Base-by-base conservation (phyloP, 495 filamentous ascomycete genomes). In the Aspergillus ostianus region DNA sequence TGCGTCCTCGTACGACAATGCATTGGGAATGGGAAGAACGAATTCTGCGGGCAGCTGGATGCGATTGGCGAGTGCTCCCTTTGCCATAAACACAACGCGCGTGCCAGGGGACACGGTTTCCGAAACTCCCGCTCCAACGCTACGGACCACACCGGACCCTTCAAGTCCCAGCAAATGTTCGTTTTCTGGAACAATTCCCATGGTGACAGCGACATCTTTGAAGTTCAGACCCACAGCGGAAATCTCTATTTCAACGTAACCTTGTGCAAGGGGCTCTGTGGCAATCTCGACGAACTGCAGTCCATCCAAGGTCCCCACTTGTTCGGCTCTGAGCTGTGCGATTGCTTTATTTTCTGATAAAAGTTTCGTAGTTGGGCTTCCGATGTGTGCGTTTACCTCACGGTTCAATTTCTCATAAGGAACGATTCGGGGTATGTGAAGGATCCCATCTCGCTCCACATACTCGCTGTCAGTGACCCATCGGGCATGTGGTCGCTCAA, bases 241-340 rank as follows among this genome's bases (percentile, higher is more conserved):
- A 3, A 73, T 59, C 3, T 74, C 65, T 29, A 78, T 58, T 45
- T 77, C 72, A 5, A 78, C 63, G 47, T 70, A 58, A 15, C 65
- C 64, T 4, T 53, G 60, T 0, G 67, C 76, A 23, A 78, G 75
- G 60, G 84, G 78, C 23, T 80, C 84, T 64, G 76, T 78, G 18
- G 73, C 79, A 55, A 80, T 77, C 53, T 73, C 70, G 20, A 62
- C 65, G 59, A 51, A 55, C 12, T 44, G 53, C 13, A 55, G 53
- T 6, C 36, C 18, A 17, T 55, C 53, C 20, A 55, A 19, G 4
- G 53, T 55, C 6, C 53, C 53, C 15, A 55, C 41, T 8, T 29
- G 29, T 17, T 55, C 53, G 4, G 41, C 23, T 30, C 26, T 17
- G 36, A 55, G 36, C 5, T 44, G 36, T 27, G 19, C 23, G 8